A percentile compares a stretch with the other conserved stretches of the same genome.
Conservation (phyloP, 257 asterid species). For the Ophiorrhiza pumila region DNA sequence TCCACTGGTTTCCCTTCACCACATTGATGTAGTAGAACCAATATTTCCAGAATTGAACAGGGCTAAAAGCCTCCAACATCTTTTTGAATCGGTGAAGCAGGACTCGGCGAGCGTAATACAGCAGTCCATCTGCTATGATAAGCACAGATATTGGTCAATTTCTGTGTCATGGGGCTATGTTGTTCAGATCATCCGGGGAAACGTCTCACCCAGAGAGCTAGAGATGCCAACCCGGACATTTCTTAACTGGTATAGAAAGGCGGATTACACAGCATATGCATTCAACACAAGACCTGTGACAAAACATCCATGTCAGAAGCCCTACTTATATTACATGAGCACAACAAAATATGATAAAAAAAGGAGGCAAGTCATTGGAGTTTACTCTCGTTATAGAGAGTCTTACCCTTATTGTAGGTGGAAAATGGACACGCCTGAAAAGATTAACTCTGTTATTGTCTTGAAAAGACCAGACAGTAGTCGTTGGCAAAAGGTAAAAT, state of each 20-base stretch:
- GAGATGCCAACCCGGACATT: conserved; percentile 82
- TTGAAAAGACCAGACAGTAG: conserved; percentile 54
- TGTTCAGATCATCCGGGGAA: conserved; percentile 65
- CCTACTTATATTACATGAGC: conserved; percentile 57
- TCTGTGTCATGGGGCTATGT: conserved; percentile 84
- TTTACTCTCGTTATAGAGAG: conserved; percentile 50
- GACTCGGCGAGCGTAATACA: conserved; percentile 76
- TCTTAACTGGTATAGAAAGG: conserved; percentile 70
- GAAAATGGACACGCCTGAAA: conserved; percentile 56
- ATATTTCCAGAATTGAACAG: conserved; percentile 57
- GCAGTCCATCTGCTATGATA: conserved; percentile 76
- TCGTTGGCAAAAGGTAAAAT: conserved; percentile 62
- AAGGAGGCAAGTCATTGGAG: conserved; percentile 56
- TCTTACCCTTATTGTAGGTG: conserved; percentile 58
- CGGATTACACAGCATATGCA: conserved; percentile 78
- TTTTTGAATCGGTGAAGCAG: conserved; percentile 46
- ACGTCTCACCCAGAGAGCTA: conserved; percentile 68
- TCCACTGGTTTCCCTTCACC: conserved; percentile 83
- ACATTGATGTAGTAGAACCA: conserved; percentile 83
- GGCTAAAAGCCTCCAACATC: conserved; percentile 39
- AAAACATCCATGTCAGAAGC: conserved; percentile 85
- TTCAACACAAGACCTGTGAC: conserved; percentile 89
- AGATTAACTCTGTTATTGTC: conserved; percentile 45
- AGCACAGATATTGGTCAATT: conserved; percentile 61
- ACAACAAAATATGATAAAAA: conserved; percentile 45